Evolutionary conservation across 768 basidiomycete species (phyloP).

Genomic region (Suillus fuscotomentosus): DNA sequence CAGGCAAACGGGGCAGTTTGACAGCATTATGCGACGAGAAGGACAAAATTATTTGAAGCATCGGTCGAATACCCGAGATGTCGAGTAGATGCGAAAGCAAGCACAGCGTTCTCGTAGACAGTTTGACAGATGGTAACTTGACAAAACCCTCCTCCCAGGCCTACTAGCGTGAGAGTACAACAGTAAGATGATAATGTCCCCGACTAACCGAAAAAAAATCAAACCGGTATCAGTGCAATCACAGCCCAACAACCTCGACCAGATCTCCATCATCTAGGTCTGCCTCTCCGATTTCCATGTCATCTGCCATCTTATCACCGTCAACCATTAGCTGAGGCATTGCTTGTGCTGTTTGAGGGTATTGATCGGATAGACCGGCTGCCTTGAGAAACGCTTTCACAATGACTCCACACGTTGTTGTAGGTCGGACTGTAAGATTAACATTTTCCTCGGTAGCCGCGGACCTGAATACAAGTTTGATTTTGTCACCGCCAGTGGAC

Average conservation of each 20-base stretch:
- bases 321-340: conserved; percentile 53
- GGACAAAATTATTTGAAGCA: no score
- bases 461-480: conserved; percentile 69
- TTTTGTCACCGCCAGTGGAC: conserved; percentile 41
- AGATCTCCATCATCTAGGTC: conserved; percentile 81
- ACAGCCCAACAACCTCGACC: conserved; percentile 70
- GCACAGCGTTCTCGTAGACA: no score
- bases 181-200: not conserved
- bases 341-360: conserved; percentile 32
- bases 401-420: conserved; percentile 75
- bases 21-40: no score
- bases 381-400: conserved; percentile 74
- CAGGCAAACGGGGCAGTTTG: no score
- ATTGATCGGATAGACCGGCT: conserved; percentile 57
- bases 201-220: not conserved
- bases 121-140: no score
- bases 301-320: conserved; percentile 66
- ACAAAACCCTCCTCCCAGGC: no score
- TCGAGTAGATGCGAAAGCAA: no score
- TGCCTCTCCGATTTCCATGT: conserved; percentile 58
- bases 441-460: conserved; percentile 47
- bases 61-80: no score
- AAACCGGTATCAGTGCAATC: conserved; percentile 6
- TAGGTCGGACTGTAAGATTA: conserved; percentile 65
- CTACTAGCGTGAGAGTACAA: not conserved